Evolutionary conservation across 352 stramenopile genomes (phyloP).

Genomic region (Thraustochytrium striatum): DNA sequence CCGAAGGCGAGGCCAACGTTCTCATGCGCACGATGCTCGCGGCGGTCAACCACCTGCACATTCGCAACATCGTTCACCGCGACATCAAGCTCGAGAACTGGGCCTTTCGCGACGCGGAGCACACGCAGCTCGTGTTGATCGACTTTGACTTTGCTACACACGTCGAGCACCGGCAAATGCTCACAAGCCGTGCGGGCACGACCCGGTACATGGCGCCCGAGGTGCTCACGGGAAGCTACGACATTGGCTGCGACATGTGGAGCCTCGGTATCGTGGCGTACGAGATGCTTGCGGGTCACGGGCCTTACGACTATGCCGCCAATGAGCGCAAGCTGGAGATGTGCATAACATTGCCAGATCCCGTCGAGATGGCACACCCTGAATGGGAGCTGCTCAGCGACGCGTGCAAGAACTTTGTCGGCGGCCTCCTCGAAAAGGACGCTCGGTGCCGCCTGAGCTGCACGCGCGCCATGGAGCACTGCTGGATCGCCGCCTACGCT

Average conservation of each 20-base stretch:
- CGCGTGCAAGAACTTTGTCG: too few relatives aligned
- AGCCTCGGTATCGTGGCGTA: slow-evolving; percentile 35
- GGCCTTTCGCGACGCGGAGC: slow-evolving; percentile 37
- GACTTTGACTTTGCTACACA: slow-evolving; percentile 50
- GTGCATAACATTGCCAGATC: too few relatives aligned
- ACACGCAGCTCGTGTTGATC: slow-evolving; percentile 19
- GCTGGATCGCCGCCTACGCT: too few relatives aligned
- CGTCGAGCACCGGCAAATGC: slow-evolving; percentile 25
- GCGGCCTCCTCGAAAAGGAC: too few relatives aligned
- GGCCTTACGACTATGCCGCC: slow-evolving; percentile 4
- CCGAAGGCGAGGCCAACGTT: background rate
- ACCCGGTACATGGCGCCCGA: slow-evolving; percentile 28
- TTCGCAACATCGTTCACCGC: slow-evolving; percentile 21
- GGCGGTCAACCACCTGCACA: slow-evolving; percentile 22
- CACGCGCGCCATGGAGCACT: too few relatives aligned
- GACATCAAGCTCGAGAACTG: slow-evolving; percentile 49
- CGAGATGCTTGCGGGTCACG: slow-evolving; percentile 16
- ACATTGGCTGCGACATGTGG: slow-evolving; percentile 48
- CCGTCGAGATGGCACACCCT: too few relatives aligned
- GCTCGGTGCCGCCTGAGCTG: too few relatives aligned
- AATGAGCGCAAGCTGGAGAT: too few relatives aligned
- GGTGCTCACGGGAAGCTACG: slow-evolving; percentile 44
- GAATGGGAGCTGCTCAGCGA: too few relatives aligned
- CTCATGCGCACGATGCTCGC: background rate
- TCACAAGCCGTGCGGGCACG: slow-evolving; percentile 45